These are phyloP conservation scores for Rhynchosporium secalis DNA, from an alignment of 2,329 filamentous ascomycete genomes.

Conservation along the genomic window DNA sequence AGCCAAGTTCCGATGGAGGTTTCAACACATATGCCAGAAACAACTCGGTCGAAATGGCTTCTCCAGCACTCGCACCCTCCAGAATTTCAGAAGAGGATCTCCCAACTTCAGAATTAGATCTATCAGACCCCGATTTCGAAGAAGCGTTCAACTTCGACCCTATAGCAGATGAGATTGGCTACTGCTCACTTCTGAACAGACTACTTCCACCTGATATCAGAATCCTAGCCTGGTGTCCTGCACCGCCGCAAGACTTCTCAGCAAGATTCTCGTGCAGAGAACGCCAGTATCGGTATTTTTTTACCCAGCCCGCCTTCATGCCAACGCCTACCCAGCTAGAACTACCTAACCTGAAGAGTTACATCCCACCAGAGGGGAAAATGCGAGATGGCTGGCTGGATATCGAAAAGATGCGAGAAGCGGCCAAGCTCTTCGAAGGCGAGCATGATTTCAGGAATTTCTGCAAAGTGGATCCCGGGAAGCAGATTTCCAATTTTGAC, in stretches of 20 bases:
- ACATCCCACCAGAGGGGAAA: conserved; percentile 37
- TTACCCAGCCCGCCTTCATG: conserved; percentile 86
- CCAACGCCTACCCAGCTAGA: conserved; percentile 61
- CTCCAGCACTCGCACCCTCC: conserved; percentile 33
- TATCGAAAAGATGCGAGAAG: conserved; percentile 80
- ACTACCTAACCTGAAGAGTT: conserved; percentile 37
- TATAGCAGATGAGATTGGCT: conserved; percentile 78
- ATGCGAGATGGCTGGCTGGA: conserved; percentile 76
- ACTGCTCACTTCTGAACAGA: conserved; percentile 80
- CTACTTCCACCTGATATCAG: conserved; percentile 88
- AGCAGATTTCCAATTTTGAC: conserved; percentile 83
- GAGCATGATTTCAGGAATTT: conserved; percentile 95
- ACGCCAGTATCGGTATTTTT: conserved; percentile 93
- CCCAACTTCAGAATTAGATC: conserved; percentile 21
- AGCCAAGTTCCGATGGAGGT: not conserved
- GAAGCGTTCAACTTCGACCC: conserved; percentile 58
- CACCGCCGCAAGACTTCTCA: conserved; percentile 76
- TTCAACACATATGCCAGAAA: conserved; percentile 34
- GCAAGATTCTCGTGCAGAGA: conserved; percentile 92
- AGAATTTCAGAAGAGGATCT: conserved; percentile 25
- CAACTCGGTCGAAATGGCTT: conserved; percentile 32
- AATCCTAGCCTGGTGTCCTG: conserved; percentile 88
- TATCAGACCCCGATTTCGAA: conserved; percentile 35
- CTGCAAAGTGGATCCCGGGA: conserved; percentile 88
- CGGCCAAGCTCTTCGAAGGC: conserved; percentile 78